Conservation (phyloP, 192 early-diverging fungal genomes). For the Coemansia sp. region DNA sequence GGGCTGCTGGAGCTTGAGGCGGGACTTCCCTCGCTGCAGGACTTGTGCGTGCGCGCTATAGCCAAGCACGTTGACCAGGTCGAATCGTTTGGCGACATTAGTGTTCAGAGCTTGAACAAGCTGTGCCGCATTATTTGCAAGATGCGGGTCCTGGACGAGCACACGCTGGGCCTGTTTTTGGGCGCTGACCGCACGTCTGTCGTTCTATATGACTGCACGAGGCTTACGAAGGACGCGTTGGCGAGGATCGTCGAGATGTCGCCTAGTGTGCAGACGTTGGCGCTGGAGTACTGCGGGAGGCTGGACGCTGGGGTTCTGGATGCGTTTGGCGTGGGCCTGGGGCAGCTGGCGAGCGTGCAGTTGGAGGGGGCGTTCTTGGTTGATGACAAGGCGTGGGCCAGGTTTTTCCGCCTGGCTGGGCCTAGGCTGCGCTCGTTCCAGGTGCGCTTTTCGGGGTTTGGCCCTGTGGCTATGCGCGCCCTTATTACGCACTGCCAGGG, state of each 20-base stretch:
- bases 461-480: constrained; percentile 53
- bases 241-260: constrained; percentile 66
- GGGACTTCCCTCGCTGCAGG: constrained; percentile 63
- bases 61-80: constrained; percentile 79
- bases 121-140: constrained; percentile 79
- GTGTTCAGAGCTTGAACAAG: constrained; percentile 65
- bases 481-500: constrained; percentile 62
- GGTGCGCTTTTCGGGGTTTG: constrained; percentile 64
- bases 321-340: constrained; percentile 44
- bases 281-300: constrained; percentile 76
- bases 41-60: constrained; percentile 70
- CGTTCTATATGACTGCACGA: constrained; percentile 79
- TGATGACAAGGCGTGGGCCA: constrained; percentile 59
- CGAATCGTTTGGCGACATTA: constrained; percentile 84
- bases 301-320: constrained; percentile 59
- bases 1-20: constrained; percentile 58
- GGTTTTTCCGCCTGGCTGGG: constrained; percentile 62
- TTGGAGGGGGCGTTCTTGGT: constrained; percentile 77
- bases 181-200: constrained; percentile 61
- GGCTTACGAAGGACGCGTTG: constrained; percentile 60
- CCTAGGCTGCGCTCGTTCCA: constrained; percentile 59
- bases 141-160: constrained; percentile 67
- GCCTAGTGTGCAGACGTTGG: constrained; percentile 62
- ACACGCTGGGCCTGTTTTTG: constrained; percentile 73
- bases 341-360: constrained; percentile 58